phyloP scores from a whole-genome alignment of 1,284 basidiomycete genomes.

The Phenoliferia sp. region DNA sequence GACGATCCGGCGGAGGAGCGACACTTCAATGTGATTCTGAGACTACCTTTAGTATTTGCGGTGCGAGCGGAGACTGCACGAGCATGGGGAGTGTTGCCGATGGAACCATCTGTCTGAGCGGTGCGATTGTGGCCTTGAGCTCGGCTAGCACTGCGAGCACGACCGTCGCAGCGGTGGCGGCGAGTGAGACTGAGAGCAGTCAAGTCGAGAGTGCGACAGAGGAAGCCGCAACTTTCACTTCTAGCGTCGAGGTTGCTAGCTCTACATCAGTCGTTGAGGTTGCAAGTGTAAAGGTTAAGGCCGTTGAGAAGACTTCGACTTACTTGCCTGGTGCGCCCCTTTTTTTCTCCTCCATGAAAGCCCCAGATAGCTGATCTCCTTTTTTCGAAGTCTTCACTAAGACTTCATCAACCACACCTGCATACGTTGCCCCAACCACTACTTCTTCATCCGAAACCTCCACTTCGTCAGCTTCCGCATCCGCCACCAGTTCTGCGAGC shows the following conservation, averaged over 20 bases:
- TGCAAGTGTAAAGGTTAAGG: background rate
- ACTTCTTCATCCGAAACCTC: too few relatives aligned
- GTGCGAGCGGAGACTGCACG: background rate
- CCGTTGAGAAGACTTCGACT: background rate
- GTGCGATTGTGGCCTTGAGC: background rate
- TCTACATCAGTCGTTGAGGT: too few relatives aligned
- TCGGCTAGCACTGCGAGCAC: too few relatives aligned
- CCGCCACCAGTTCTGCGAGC: too few relatives aligned
- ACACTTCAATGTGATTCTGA: background rate
- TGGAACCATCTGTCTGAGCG: background rate
- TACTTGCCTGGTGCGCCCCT: too few relatives aligned
- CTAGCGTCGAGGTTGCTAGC: background rate
- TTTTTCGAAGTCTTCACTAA: too few relatives aligned
- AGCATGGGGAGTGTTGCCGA: background rate
- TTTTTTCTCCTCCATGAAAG: too few relatives aligned
- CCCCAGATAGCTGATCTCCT: too few relatives aligned
- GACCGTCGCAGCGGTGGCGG: too few relatives aligned
- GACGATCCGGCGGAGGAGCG: background rate
- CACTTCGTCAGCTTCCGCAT: too few relatives aligned
- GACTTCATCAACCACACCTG: too few relatives aligned
- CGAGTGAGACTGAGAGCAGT: background rate
- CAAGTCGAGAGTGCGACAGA: background rate
- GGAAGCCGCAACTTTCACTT: background rate
- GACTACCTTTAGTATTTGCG: background rate
- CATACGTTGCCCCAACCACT: conserved; percentile 1